Evolutionary conservation across 371 early-diverging fungal species (phyloP).

Genomic region (Dinochytrium kinnereticum): DNA sequence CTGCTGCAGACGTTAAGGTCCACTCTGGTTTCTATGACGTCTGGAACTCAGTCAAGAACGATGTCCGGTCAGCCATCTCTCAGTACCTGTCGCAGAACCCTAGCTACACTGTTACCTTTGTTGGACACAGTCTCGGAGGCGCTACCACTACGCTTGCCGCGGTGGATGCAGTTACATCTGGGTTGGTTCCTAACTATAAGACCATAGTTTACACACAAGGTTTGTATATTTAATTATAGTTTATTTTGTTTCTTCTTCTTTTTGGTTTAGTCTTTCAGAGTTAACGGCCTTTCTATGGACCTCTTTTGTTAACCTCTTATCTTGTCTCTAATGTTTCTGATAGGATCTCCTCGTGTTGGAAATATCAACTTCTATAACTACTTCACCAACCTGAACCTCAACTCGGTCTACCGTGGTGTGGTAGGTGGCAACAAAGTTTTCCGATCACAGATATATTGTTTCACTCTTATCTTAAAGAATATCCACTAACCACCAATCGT

Average conservation of each 20-base stretch:
- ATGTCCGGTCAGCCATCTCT: neutral
- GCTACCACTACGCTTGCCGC: conserved; percentile 10
- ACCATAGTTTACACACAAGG: conserved; percentile 1
- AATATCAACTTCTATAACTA: conserved; percentile 39
- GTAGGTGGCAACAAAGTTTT: neutral
- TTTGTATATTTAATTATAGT: neutral
- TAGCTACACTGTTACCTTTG: conserved; percentile 7
- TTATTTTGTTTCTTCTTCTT: too few species aligned
- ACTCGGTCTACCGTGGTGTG: conserved; percentile 34
- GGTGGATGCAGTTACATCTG: neutral
- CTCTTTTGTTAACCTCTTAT: too few species aligned
- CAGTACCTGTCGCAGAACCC: neutral
- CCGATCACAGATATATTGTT: too few species aligned
- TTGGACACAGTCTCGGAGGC: conserved; percentile 13
- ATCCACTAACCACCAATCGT: too few species aligned
- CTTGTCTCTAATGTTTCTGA: neutral
- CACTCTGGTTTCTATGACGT: conserved; percentile 24
- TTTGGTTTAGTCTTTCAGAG: too few species aligned
- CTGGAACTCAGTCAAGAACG: conserved; percentile 13
- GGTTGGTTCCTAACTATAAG: neutral
- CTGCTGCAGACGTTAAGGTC: conserved; percentile 6
- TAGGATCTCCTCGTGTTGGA: conserved; percentile 48
- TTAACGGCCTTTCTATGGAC: too few species aligned
- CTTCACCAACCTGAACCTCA: conserved; percentile 23
- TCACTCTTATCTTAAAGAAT: too few species aligned